Evolutionary conservation across 2,329 filamentous ascomycete genomes (phyloP).

Genomic region (Dactylonectria estremocensis): DNA sequence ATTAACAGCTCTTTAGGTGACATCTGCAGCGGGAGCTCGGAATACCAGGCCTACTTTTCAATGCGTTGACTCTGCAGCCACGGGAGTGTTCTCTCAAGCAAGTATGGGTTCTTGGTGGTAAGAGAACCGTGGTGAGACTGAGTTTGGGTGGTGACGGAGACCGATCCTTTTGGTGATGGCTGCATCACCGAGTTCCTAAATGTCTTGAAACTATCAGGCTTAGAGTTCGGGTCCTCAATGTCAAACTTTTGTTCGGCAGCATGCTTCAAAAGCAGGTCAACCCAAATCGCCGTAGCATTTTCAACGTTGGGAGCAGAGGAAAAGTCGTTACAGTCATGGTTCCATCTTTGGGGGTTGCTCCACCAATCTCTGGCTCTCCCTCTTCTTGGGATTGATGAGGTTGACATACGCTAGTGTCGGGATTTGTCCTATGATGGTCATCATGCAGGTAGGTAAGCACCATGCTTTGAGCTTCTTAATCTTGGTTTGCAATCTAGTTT

Average conservation of each 20-base stretch:
- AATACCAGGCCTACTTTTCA: slow-evolving; percentile 23
- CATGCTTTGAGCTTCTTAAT: background rate
- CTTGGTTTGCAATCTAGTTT: background rate
- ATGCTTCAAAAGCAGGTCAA: slow-evolving; percentile 34
- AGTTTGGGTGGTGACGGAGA: background rate
- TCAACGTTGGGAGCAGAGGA: slow-evolving; percentile 20
- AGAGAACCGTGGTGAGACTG: background rate
- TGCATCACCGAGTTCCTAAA: slow-evolving; percentile 19
- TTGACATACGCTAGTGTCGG: background rate
- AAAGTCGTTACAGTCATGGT: slow-evolving; percentile 42
- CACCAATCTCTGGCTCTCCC: background rate
- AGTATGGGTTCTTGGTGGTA: slow-evolving; percentile 4
- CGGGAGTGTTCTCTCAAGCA: background rate
- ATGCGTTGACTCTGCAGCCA: background rate
- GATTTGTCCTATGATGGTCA: background rate
- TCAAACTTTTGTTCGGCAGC: slow-evolving; percentile 19
- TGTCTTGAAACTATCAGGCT: background rate
- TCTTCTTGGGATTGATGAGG: background rate
- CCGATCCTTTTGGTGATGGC: background rate
- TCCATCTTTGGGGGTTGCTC: background rate
- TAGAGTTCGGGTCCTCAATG: background rate
- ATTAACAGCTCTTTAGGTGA: slow-evolving; percentile 12
- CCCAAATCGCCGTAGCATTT: slow-evolving; percentile 30
- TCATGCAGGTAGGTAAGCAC: background rate
- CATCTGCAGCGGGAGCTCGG: slow-evolving; percentile 5